Evolutionary conservation across 345 rosid genomes (phyloP), one percentile per base, ranked within the genome.

Genomic region (Euclidium syriacum): DNA sequence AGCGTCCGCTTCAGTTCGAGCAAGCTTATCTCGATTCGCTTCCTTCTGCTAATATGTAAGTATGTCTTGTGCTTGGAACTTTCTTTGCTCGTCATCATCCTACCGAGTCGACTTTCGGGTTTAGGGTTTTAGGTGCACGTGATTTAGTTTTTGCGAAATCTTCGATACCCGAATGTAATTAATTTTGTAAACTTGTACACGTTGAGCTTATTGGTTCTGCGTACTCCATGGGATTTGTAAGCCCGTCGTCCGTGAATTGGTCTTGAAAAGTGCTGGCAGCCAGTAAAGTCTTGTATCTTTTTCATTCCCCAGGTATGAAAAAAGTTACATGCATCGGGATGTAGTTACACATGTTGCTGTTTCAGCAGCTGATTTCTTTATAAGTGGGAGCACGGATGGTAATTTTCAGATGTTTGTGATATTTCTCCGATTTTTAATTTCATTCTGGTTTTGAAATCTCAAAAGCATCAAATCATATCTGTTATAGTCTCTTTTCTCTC

Each of bases 291-390:
- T 17, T 54, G 32, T 26, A 30, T 50, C 4, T 52, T 20, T 29
- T 23, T 27, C 2, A 29, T 52, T 39, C 42, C 51, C 1, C 77
- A 92, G 98, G 98, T 92, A 85, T 58, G 99, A 94, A 78, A 94
- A 87, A 62, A 94, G 95, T 75, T 94, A 94, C 71, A 87, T 90
- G 97, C 99, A 90, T 62, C 78, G 99, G n/a, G 99, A 94, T 76
- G 86, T 84, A 52, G 95, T 90, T 55, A 87, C 95, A 1, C 97
- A 90, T 75, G 96, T 90, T 41, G 96, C 97, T 34, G 95, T 90
- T 19, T 90, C 99, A 6, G 74, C 85, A 4, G 95, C 99, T 14
- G 99, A 90, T 39, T 94, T 87, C 78, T 94, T 90, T 50, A 84
- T 94, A 4, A 90, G 91, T 17, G 99, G 97, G 63, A 94, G 97